Evolutionary conservation across 2,329 filamentous ascomycete species (phyloP).

Genomic region (Anisogramma anomala): DNA sequence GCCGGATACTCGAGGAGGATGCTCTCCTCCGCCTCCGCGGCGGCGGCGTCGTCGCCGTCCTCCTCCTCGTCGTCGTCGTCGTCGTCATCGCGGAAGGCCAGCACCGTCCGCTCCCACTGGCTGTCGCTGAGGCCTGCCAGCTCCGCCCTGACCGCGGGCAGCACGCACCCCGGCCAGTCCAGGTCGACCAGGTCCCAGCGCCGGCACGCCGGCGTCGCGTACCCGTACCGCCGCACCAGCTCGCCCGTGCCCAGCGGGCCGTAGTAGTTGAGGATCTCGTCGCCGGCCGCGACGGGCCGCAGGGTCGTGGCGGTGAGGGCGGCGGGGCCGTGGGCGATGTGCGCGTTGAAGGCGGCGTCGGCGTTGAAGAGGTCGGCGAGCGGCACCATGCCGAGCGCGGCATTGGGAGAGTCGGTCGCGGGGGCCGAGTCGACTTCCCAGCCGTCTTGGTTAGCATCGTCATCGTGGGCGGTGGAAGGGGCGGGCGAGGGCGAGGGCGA

Average conservation of each 20-base stretch:
- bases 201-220: conserved; percentile 66
- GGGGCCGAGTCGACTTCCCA: conserved; percentile 47
- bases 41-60: too few relatives aligned
- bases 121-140: conserved; percentile 24
- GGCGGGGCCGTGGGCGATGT: conserved; percentile 42
- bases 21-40: conserved; percentile 60
- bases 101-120: conserved; percentile 13
- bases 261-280: conserved; percentile 83
- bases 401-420: conserved; percentile 53
- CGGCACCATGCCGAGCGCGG: conserved; percentile 74
- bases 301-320: conserved; percentile 60
- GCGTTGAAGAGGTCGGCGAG: conserved; percentile 86
- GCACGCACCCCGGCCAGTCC: conserved; percentile 44
- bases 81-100: conserved; percentile 29
- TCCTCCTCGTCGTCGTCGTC: too few relatives aligned
- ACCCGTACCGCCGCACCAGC: conserved; percentile 73
- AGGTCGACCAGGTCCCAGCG: conserved; percentile 77
- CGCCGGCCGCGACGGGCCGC: conserved; percentile 53
- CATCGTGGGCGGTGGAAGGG: conserved; percentile 44
- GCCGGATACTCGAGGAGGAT: conserved; percentile 55
- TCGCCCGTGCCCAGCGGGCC: conserved; percentile 75
- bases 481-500: too few relatives aligned
- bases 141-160: conserved; percentile 30
- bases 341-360: conserved; percentile 70
- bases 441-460: conserved; percentile 30